These are phyloP conservation scores for Adansonia madagascariensis DNA, from an alignment of 441 rosid species.

Conservation along the genomic window DNA sequence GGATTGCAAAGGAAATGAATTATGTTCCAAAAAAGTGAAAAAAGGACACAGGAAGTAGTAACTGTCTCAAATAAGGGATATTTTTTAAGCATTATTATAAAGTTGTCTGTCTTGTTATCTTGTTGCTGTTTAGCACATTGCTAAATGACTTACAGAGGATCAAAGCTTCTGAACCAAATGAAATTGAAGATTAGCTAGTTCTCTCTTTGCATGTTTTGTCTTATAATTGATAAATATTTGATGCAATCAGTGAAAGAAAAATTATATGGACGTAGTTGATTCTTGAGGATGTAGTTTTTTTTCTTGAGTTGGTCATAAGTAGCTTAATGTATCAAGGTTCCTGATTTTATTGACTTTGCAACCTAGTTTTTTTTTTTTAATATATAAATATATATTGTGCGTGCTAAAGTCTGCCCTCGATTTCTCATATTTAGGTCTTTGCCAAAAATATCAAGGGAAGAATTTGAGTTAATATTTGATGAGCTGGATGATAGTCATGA, in stretches of 20 bases:
- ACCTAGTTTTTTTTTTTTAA: neutral
- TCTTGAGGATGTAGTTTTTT: slow-evolving; percentile 12
- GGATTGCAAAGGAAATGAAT: slow-evolving; percentile 13
- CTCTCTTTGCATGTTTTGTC: slow-evolving; percentile 12
- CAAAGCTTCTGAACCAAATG: slow-evolving; percentile 8
- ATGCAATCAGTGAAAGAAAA: slow-evolving; percentile 2
- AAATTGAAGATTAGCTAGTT: slow-evolving; percentile 18
- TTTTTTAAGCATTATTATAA: neutral
- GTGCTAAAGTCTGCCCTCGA: slow-evolving; percentile 26
- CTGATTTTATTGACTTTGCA: slow-evolving; percentile 18
- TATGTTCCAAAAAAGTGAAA: slow-evolving; percentile 2
- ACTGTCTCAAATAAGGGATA: neutral
- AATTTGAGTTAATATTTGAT: slow-evolving; percentile 82
- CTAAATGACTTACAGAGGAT: neutral
- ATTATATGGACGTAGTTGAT: neutral
- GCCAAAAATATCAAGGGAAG: slow-evolving; percentile 87
- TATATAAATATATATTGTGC: neutral
- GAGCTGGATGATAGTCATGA: slow-evolving; percentile 92
- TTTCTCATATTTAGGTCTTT: slow-evolving; percentile 58
- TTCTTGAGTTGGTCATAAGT: slow-evolving; percentile 17
- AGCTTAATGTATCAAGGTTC: neutral
- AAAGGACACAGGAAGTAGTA: neutral
- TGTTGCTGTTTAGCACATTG: slow-evolving; percentile 11
- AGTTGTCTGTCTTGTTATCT: slow-evolving; percentile 15
- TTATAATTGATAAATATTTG: slow-evolving; percentile 15